Evolutionary conservation across 805 yeast genomes (phyloP).

Genomic region (Candida schatavii): DNA sequence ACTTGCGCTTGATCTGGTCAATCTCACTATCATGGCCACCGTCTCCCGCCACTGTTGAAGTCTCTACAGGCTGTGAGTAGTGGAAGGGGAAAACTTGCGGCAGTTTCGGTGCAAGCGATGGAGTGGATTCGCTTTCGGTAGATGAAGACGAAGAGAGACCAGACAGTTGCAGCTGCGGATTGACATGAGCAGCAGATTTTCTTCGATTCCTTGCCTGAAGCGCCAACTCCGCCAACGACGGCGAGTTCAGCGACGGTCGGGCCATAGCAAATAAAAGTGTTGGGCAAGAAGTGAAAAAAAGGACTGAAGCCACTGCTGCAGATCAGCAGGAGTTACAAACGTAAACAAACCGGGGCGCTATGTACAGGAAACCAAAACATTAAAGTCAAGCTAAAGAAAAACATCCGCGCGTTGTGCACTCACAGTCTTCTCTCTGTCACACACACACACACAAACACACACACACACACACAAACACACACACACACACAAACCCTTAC

Average conservation of each 20-base stretch:
- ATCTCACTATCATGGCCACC: constrained; percentile 5
- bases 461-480: too few relatives aligned
- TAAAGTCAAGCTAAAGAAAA: too few relatives aligned
- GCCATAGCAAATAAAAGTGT: constrained; percentile 11
- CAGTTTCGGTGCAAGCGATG: constrained; percentile 1
- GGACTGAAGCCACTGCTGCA: too few relatives aligned
- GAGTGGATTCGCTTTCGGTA: too few relatives aligned
- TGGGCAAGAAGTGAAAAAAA: too few relatives aligned
- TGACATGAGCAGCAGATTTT: neutral
- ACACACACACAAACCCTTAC: too few relatives aligned
- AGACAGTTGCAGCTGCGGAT: too few relatives aligned
- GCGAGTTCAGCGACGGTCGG: constrained; percentile 17
- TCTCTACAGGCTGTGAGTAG: neutral
- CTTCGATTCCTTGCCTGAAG: constrained; percentile 5
- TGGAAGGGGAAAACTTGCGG: neutral
- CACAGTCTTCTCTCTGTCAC: too few relatives aligned
- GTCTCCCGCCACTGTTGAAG: neutral
- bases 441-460: too few relatives aligned
- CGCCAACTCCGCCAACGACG: constrained; percentile 13
- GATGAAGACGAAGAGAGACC: too few relatives aligned
- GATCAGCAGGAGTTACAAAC: neutral
- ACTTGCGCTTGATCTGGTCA: constrained; percentile 27
- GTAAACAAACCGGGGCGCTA: constrained; percentile 1
- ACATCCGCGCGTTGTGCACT: too few relatives aligned
- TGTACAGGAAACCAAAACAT: neutral